Evolutionary conservation across 371 early-diverging fungal species (phyloP).

Genomic region (Zychaea mexicana): DNA sequence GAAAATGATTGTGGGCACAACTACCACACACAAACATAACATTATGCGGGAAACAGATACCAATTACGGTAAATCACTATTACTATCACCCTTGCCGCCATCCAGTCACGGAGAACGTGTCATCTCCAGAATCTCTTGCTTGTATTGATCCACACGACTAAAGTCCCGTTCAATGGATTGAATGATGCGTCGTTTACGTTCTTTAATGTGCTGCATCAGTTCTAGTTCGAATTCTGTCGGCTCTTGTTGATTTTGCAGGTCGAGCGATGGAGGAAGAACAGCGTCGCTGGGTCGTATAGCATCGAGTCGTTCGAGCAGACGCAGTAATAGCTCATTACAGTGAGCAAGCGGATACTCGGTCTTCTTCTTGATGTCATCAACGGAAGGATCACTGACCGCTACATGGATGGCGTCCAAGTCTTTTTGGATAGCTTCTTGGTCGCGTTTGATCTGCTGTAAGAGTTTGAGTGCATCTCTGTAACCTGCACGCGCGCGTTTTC

Average conservation of each 20-base stretch:
- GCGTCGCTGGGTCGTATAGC: constrained; percentile 34
- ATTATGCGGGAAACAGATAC: no score
- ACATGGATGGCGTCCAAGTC: constrained; percentile 14
- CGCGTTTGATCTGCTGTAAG: constrained; percentile 29
- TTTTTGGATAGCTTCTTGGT: constrained; percentile 18
- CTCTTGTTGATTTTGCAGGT: not conserved
- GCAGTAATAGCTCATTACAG: constrained; percentile 38
- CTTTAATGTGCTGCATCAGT: constrained; percentile 28
- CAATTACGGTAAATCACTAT: no score
- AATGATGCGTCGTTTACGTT: constrained; percentile 31
- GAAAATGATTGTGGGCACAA: no score
- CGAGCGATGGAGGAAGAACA: constrained; percentile 9
- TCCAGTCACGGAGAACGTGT: no score
- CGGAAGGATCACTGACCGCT: not conserved
- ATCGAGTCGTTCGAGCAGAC: constrained; percentile 40
- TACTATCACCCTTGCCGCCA: no score
- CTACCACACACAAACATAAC: no score
- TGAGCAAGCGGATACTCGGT: constrained; percentile 30
- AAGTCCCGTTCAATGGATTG: constrained; percentile 15
- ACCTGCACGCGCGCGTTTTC: constrained; percentile 21
- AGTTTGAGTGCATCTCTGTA: constrained; percentile 23
- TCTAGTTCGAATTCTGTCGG: constrained; percentile 19
- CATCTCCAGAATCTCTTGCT: no score
- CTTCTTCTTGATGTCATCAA: no score
- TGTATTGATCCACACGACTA: constrained; percentile 6